Conservation (phyloP, 202 grass and related monocot genomes). For the Carex arenaria region DNA sequence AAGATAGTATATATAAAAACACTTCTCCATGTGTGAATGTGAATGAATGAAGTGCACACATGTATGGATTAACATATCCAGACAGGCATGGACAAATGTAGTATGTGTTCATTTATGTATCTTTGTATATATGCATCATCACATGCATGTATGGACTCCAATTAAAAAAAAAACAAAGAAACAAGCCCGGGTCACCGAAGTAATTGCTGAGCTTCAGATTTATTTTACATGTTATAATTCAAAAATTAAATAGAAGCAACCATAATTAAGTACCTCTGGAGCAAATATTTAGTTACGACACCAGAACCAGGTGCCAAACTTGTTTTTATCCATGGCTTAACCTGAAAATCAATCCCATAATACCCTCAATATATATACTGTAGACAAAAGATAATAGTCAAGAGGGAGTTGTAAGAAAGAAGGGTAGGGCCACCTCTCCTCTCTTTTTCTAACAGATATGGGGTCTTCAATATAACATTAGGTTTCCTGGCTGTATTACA, state of each 20-base stretch:
- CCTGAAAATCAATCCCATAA: slow-evolving; percentile 39
- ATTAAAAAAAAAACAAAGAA: not conserved
- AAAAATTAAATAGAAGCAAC: slow-evolving; percentile 12
- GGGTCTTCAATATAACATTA: not conserved
- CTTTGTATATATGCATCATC: not conserved
- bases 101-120: not conserved
- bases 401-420: not conserved
- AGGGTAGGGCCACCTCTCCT: not conserved
- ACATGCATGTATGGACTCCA: not conserved
- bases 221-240: not conserved
- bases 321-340: slow-evolving; percentile 98
- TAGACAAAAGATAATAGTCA: slow-evolving; percentile 20
- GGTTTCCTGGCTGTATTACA: not conserved
- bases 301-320: slow-evolving; percentile 97
- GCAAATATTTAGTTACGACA: slow-evolving; percentile 96
- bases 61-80: not conserved
- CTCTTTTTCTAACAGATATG: not conserved
- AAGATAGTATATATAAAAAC: not conserved
- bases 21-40: not conserved
- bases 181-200: not conserved
- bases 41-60: not conserved
- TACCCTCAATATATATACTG: not conserved
- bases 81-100: not conserved
- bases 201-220: not conserved
- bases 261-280: slow-evolving; percentile 54